Percentiles rank a stretch among this genome's conserved stretches.
These are phyloP conservation scores for Gracilaria gracilis DNA, from an alignment of 23 red algal species.

Conservation along the genomic window DNA sequence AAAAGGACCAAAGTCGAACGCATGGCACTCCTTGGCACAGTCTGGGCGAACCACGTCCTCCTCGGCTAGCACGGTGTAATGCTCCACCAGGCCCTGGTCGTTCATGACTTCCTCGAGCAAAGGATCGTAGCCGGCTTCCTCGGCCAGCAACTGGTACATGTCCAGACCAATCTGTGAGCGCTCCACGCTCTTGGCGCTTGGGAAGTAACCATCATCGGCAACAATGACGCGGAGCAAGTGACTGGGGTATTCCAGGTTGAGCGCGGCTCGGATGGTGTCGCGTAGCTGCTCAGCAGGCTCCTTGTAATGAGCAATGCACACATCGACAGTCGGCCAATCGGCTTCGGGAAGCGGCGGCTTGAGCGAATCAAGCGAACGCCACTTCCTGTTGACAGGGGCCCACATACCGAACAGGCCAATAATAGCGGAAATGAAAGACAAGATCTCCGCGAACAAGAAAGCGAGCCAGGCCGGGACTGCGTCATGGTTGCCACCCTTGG, in stretches of 20 bases:
- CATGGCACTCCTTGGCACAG: conserved; percentile 72
- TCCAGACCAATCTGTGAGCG: conserved; percentile 57
- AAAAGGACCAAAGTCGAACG: conserved; percentile 77
- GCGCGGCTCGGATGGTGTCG: conserved; percentile 59
- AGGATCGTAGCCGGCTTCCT: conserved; percentile 81
- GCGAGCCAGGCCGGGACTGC: conserved; percentile 47
- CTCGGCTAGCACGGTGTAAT: conserved; percentile 66
- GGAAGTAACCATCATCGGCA: conserved; percentile 82
- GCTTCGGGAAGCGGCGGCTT: conserved; percentile 71
- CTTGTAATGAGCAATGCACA: conserved; percentile 75
- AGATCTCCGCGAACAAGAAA: conserved; percentile 68
- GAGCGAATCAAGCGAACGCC: conserved; percentile 77
- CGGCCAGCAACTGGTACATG: conserved; percentile 78
- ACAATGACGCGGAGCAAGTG: conserved; percentile 79
- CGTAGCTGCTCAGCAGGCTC: conserved; percentile 72
- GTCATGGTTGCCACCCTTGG: conserved; percentile 56
- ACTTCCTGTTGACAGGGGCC: conserved; percentile 70
- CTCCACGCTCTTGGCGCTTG: conserved; percentile 66
- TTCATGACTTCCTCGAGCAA: conserved; percentile 79
- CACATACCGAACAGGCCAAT: conserved; percentile 84
- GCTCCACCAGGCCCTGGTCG: conserved; percentile 76
- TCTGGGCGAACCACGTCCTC: conserved; percentile 65
- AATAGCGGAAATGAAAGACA: conserved; percentile 62
- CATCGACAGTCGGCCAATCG: conserved; percentile 79
- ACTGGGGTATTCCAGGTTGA: conserved; percentile 73